phyloP scores from a whole-genome alignment of 129 eudicot species.

The Centella asiatica region DNA sequence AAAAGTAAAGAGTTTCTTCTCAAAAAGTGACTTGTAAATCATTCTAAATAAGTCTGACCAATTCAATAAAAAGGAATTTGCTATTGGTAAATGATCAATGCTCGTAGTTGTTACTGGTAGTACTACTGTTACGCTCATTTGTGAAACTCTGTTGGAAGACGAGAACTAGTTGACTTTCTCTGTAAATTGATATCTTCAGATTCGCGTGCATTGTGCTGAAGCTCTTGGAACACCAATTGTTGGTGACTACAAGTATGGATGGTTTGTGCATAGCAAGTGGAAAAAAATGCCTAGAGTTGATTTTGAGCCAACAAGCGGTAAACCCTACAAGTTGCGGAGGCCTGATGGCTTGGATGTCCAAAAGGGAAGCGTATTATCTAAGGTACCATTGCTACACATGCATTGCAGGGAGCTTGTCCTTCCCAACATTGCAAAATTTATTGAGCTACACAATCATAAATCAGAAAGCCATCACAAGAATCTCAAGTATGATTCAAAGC shows the following conservation, averaged over 20 bases:
- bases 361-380: conserved; percentile 79
- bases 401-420: conserved; percentile 82
- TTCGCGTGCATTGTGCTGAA: conserved; percentile 95
- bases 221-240: conserved; percentile 95
- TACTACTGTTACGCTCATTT: too few species aligned
- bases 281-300: conserved; percentile 69
- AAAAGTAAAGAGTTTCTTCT: too few species aligned
- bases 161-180: background rate
- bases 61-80: too few species aligned
- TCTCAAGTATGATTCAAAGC: conserved; percentile 21
- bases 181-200: conserved; percentile 21
- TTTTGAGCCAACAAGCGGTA: conserved; percentile 56
- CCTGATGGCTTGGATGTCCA: conserved; percentile 78
- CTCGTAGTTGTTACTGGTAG: background rate
- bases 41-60: too few species aligned
- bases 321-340: conserved; percentile 73
- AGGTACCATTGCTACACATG: conserved; percentile 82
- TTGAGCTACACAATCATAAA: conserved; percentile 20
- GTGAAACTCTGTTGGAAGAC: background rate
- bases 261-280: conserved; percentile 80
- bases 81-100: too few species aligned
- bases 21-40: too few species aligned
- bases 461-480: background rate
- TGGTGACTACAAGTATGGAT: conserved; percentile 89
- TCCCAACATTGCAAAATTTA: conserved; percentile 68